phyloP scores from a whole-genome alignment of 306 rosid genomes.

The Cucumis hystrix region DNA sequence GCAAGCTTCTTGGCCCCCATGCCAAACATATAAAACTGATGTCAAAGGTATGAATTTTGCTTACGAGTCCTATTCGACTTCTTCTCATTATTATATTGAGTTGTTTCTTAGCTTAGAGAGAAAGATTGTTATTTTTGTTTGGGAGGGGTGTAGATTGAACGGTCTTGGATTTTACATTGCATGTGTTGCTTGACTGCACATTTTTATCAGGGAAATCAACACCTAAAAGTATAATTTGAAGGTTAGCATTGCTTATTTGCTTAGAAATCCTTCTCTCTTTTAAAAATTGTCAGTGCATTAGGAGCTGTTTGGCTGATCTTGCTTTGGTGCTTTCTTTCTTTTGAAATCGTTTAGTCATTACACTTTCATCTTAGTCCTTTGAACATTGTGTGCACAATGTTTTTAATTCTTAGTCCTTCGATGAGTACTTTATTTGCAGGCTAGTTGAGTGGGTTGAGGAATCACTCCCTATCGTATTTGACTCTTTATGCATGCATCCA shows the following conservation, averaged over 20 bases:
- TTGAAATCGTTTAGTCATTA: neutral
- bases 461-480: neutral
- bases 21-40: conserved; percentile 64
- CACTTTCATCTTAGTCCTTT: neutral
- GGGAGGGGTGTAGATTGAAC: neutral
- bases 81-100: neutral
- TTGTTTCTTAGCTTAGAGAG: neutral
- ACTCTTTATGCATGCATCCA: neutral
- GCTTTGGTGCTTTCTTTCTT: neutral
- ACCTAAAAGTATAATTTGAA: neutral
- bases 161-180: neutral
- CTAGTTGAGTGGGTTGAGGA: neutral
- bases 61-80: neutral
- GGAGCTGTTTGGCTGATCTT: neutral
- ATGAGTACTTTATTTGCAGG: neutral
- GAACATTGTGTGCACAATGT: too few species aligned
- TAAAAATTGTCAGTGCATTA: neutral
- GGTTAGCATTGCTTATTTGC: neutral
- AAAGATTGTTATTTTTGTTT: neutral
- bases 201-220: neutral
- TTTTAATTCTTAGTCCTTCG: neutral
- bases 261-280: neutral
- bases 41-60: conserved; percentile 58
- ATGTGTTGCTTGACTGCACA: neutral
- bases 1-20: conserved; percentile 77